phyloP scores from a whole-genome alignment of 108 stramenopile species.

The Epipyxis sp. region DNA sequence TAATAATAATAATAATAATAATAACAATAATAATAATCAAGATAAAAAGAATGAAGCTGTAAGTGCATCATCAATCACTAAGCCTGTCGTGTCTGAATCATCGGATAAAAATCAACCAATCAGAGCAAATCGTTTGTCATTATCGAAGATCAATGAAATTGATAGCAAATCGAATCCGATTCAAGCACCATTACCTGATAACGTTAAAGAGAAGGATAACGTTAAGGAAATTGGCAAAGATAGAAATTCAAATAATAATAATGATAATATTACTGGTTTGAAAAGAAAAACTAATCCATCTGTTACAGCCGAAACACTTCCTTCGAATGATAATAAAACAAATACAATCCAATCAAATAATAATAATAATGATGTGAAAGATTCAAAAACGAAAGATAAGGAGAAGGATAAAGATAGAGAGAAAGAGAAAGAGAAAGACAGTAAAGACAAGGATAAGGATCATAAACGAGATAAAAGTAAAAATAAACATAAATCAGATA shows the following conservation, averaged over 20 bases:
- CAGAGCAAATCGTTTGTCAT: background rate
- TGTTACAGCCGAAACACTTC: background rate
- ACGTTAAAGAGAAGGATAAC: background rate
- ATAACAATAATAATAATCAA: background rate
- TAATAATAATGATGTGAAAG: background rate
- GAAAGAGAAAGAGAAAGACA: background rate
- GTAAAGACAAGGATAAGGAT: too few relatives aligned
- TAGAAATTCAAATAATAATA: background rate
- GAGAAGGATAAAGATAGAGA: background rate
- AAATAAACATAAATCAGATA: too few relatives aligned
- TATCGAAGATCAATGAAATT: background rate
- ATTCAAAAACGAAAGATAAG: background rate
- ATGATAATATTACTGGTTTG: background rate
- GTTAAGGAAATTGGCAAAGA: background rate
- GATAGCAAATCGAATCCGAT: background rate
- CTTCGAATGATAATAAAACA: background rate
- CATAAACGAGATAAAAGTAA: too few relatives aligned
- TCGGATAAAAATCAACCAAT: background rate
- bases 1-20: background rate
- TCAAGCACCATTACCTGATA: background rate
- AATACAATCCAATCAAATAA: background rate
- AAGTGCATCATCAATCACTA: background rate
- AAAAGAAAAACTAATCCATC: background rate
- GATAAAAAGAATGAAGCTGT: background rate
- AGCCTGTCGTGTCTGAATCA: background rate